Evolutionary conservation across 768 basidiomycete genomes (phyloP), one percentile per base, ranked within the genome.

Genomic region (Pleurotus eryngii): DNA sequence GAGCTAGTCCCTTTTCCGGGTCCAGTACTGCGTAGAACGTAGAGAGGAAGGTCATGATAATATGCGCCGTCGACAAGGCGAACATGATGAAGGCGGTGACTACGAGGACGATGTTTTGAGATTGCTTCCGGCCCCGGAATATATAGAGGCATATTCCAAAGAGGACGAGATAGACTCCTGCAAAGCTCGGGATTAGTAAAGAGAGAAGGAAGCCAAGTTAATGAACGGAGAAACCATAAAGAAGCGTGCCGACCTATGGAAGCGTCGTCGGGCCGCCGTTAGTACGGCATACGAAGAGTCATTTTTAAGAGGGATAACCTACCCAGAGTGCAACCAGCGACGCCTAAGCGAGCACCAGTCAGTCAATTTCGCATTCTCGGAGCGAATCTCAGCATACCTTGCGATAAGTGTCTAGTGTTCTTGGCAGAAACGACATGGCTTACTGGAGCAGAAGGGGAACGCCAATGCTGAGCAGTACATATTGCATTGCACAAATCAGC

Each of bases 51-150:
- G 18, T 42, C 12, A 27, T 55, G 11, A 22, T 55, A 15, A 40
- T 42, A 42, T 40, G 53, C 38, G 53, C 39, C n/a, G 53, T 42
- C 38, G 42, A 39, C 38, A 45, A 22, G n/a, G 37, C 35, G 24
- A 55, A 55, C 53, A 55, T 55, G 39, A 42, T n/a, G 42, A 30
- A 39, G 24, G 53, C 38, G 53, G 24, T 55, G 39, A 55, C 38
- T 39, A 43, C 37, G 9, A 50, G 26, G 49, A 50, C 30, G n/a
- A 50, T n/a, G n/a, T 50, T 50, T 37, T 50, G 49, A 20, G 24
- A 30, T 30, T 50, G 49, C 27, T 50, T 50, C n/a, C 49, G 49
- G 11, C 49, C 27, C 15, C 49, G 49, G 49, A 50, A 50, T 20
- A 50, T 50, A 26, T 50, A 50, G 15, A 50, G 4, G 49, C 49